Percentiles rank a stretch among this genome's conserved stretches.
Evolutionary conservation across 2,329 filamentous ascomycete genomes (phyloP).

Genomic region (Penicillium sp.): DNA sequence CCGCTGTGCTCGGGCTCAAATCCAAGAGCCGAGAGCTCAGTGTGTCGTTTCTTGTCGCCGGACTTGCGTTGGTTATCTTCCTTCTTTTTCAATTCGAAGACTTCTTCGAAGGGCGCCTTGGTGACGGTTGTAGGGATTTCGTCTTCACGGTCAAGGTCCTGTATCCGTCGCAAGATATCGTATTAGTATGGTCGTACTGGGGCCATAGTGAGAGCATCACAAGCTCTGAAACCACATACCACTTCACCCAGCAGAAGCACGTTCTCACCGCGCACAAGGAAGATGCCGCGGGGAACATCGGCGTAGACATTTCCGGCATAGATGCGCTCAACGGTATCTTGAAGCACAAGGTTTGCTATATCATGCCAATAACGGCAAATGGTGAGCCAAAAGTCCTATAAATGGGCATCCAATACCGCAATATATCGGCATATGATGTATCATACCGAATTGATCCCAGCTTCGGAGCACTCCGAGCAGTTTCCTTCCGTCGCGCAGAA

Average conservation of each 20-base stretch:
- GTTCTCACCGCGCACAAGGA: constrained; percentile 93
- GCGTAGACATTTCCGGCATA: constrained; percentile 77
- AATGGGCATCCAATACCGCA: constrained; percentile 5
- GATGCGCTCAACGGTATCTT: constrained; percentile 87
- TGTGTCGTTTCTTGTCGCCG: constrained; percentile 72
- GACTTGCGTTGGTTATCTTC: constrained; percentile 70
- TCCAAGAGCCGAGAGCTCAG: constrained; percentile 75
- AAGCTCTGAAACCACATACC: constrained; percentile 42
- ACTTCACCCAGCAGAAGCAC: constrained; percentile 96
- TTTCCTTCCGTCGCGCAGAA: constrained; percentile 91
- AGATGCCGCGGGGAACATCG: constrained; percentile 83
- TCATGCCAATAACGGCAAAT: constrained; percentile 1
- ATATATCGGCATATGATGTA: constrained; percentile 37
- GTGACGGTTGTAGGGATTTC: constrained; percentile 73
- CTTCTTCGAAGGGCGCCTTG: constrained; percentile 68
- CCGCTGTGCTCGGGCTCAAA: constrained; percentile 86
- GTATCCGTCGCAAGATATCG: neutral
- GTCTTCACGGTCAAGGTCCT: constrained; percentile 94
- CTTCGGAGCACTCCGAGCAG: constrained; percentile 88
- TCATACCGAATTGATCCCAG: constrained; percentile 96
- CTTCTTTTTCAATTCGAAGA: constrained; percentile 74
- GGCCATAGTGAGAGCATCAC: no score
- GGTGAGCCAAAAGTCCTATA: constrained; percentile 9
- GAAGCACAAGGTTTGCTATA: constrained; percentile 88
- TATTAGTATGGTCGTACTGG: neutral